phyloP scores from a whole-genome alignment of 495 filamentous ascomycete genomes.

The Penicillium atrosanguineum region DNA sequence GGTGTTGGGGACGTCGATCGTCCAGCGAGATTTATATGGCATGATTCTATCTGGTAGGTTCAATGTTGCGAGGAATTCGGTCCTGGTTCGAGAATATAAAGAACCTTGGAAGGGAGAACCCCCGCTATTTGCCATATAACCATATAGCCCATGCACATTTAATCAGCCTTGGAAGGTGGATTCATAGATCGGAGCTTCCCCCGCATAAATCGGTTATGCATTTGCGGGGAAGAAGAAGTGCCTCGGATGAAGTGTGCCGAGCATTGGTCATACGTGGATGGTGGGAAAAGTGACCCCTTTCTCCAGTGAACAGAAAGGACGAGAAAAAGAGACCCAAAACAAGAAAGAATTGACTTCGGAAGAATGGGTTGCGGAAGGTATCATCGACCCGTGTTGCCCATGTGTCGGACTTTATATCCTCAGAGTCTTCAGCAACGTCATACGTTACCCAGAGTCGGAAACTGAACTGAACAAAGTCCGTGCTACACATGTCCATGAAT shows the following conservation, averaged over 20 bases:
- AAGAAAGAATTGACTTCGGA: too few relatives aligned
- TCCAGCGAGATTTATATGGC: slow-evolving; percentile 53
- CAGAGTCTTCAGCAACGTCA: too few relatives aligned
- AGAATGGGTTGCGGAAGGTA: too few relatives aligned
- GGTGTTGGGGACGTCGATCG: slow-evolving; percentile 44
- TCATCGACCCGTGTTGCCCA: too few relatives aligned
- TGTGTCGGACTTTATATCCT: too few relatives aligned
- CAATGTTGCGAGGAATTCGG: background rate
- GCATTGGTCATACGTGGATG: background rate
- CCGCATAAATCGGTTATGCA: slow-evolving; percentile 31
- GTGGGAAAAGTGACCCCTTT: background rate
- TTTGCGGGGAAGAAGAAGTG: slow-evolving; percentile 17
- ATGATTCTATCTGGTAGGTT: slow-evolving; percentile 26
- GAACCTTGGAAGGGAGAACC: background rate
- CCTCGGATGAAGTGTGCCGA: background rate
- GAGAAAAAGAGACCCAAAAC: too few relatives aligned
- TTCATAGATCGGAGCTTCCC: slow-evolving; percentile 11
- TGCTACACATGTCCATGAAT: background rate
- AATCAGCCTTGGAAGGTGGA: background rate
- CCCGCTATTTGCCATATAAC: slow-evolving; percentile 1
- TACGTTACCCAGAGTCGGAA: background rate
- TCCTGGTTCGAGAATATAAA: background rate
- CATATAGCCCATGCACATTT: slow-evolving; percentile 3
- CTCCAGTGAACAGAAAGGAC: too few relatives aligned
- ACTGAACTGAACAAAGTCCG: background rate